Conservation (phyloP, 768 basidiomycete genomes). For the Royoungia palumana region DNA sequence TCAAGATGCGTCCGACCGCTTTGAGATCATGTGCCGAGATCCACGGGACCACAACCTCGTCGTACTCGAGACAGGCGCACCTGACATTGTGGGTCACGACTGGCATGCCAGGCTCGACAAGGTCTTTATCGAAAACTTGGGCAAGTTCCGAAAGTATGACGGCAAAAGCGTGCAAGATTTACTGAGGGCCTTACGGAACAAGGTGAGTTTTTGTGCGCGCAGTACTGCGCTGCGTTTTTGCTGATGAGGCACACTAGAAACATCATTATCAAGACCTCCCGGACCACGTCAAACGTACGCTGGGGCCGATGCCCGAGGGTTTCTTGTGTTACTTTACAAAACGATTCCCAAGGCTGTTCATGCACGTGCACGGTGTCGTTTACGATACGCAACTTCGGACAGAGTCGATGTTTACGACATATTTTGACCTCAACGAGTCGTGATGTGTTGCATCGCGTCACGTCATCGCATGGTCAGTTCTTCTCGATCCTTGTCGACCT, state of each 20-base stretch:
- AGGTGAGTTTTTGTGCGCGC: conserved; percentile 49
- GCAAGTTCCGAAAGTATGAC: conserved; percentile 97
- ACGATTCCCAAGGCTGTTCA: conserved; percentile 86
- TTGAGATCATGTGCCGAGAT: conserved; percentile 96
- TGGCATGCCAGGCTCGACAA: conserved; percentile 89
- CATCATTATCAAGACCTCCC: conserved; percentile 98
- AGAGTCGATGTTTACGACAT: conserved; percentile 89
- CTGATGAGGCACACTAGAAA: conserved; percentile 52
- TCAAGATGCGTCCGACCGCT: conserved; percentile 96
- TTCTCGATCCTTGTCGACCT: no score
- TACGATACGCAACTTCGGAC: conserved; percentile 62
- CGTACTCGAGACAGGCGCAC: conserved; percentile 68
- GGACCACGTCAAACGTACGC: conserved; percentile 80
- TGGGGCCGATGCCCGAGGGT: conserved; percentile 90
- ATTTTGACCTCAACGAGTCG: conserved; percentile 71
- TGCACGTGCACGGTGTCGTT: conserved; percentile 89
- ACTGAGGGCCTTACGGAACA: conserved; percentile 89
- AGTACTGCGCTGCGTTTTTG: no score
- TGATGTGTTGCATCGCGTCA: conserved; percentile 7
- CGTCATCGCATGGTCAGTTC: no score
- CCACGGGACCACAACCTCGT: conserved; percentile 77
- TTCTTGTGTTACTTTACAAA: conserved; percentile 91
- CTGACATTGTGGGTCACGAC: conserved; percentile 77
- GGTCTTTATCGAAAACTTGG: conserved; percentile 88
- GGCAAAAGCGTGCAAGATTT: conserved; percentile 88